Percentiles rank a stretch among this genome's conserved stretches.
These are phyloP conservation scores for Exserohilum turcica DNA, from an alignment of 2,329 filamentous ascomycete genomes.

Conservation along the genomic window DNA sequence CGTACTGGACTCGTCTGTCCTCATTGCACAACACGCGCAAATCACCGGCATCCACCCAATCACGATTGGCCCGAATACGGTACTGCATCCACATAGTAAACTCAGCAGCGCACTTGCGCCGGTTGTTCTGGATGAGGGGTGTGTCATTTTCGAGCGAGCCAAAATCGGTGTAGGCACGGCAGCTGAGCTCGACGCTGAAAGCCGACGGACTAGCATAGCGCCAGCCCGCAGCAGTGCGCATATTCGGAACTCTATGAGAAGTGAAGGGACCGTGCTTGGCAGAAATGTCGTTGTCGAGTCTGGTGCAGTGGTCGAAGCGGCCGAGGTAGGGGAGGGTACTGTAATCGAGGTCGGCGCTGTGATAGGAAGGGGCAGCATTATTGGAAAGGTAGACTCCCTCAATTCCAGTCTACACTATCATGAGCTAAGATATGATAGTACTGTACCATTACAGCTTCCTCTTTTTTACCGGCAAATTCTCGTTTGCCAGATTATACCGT, in stretches of 20 bases:
- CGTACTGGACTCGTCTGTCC: slow-evolving; percentile 53
- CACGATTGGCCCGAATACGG: slow-evolving; percentile 73
- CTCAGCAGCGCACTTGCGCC: slow-evolving; percentile 50
- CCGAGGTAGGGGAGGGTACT: slow-evolving; percentile 45
- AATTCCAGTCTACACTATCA: not conserved
- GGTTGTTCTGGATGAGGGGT: slow-evolving; percentile 56
- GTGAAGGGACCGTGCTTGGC: slow-evolving; percentile 47
- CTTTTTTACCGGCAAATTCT: slow-evolving; percentile 44
- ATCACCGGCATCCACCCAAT: slow-evolving; percentile 76
- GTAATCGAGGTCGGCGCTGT: slow-evolving; percentile 42
- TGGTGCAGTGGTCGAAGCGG: slow-evolving; percentile 49
- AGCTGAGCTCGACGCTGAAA: slow-evolving; percentile 23
- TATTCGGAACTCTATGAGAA: slow-evolving; percentile 22
- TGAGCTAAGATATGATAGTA: slow-evolving; percentile 36
- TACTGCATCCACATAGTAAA: slow-evolving; percentile 82
- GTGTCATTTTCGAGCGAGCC: slow-evolving; percentile 75
- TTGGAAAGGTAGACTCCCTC: slow-evolving; percentile 49
- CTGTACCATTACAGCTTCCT: slow-evolving; percentile 51
- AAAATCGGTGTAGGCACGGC: slow-evolving; percentile 46
- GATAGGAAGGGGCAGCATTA: slow-evolving; percentile 39
- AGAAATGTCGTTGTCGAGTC: slow-evolving; percentile 53
- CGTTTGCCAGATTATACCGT: slow-evolving; percentile 53
- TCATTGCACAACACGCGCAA: slow-evolving; percentile 55
- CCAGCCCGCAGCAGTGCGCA: slow-evolving; percentile 15
- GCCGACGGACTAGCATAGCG: slow-evolving; percentile 19